These are phyloP conservation scores for Ophiostoma piceae DNA, from an alignment of 2,329 filamentous ascomycete species.

Conservation along the genomic window DNA sequence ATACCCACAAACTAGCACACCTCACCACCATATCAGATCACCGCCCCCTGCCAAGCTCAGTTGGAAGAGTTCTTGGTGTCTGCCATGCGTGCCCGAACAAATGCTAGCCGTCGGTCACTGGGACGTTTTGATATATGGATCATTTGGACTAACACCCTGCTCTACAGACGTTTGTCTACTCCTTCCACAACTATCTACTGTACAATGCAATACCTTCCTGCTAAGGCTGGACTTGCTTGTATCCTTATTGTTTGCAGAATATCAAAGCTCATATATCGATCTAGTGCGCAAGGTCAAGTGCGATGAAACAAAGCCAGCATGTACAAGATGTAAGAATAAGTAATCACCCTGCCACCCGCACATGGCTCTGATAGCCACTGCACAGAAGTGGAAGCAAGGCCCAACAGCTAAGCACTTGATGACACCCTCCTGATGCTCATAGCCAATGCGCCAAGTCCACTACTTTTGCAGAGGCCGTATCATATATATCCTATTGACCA, in stretches of 20 bases:
- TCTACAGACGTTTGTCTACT: not conserved
- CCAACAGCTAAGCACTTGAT: not conserved
- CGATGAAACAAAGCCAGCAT: slow-evolving; percentile 23
- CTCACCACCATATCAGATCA: not conserved
- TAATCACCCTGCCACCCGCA: not conserved
- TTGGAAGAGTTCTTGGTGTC: not conserved
- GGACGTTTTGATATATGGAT: not conserved
- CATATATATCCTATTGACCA: not conserved
- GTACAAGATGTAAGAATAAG: slow-evolving; percentile 22
- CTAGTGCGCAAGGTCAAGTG: slow-evolving; percentile 25
- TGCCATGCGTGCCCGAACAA: not conserved
- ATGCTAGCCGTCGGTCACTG: not conserved
- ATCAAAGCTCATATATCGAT: not conserved
- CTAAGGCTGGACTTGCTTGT: not conserved
- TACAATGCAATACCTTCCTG: not conserved
- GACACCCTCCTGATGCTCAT: not conserved
- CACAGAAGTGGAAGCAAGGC: not conserved
- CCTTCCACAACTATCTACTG: not conserved
- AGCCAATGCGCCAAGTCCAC: not conserved
- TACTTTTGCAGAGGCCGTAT: not conserved
- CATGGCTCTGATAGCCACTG: not conserved
- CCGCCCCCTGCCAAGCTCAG: not conserved
- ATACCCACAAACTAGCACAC: not conserved
- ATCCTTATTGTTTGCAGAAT: not conserved
- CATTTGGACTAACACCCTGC: not conserved